These are phyloP conservation scores for Aspergillus felis DNA, from an alignment of 2,329 filamentous ascomycete species.

Conservation along the genomic window DNA sequence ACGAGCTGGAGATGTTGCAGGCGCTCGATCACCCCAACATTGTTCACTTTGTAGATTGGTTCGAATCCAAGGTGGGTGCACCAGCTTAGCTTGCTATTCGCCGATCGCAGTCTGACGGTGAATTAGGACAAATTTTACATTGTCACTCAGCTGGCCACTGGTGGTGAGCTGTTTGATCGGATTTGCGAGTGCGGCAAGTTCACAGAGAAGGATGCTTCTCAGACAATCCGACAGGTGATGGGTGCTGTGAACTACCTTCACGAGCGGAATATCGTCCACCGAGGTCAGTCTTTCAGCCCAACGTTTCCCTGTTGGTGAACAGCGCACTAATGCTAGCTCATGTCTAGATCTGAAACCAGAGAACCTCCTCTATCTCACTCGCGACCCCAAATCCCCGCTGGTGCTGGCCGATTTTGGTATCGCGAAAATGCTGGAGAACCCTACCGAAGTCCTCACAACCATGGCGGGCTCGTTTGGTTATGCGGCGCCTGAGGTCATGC, in stretches of 20 bases:
- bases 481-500: conserved; percentile 95
- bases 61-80: conserved; percentile 79
- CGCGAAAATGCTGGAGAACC: conserved; percentile 91
- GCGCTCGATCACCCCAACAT: conserved; percentile 90
- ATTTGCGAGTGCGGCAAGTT: conserved; percentile 98
- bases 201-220: conserved; percentile 94
- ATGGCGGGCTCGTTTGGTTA: conserved; percentile 99
- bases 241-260: conserved; percentile 93
- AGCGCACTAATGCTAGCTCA: conserved; percentile 3
- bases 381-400: conserved; percentile 71
- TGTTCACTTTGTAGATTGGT: conserved; percentile 97
- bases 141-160: conserved; percentile 91
- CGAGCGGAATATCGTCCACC: conserved; percentile 88
- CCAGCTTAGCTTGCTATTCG: background rate
- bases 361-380: conserved; percentile 89
- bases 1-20: conserved; percentile 92
- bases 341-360: conserved; percentile 87
- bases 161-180: conserved; percentile 93
- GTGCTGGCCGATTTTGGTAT: conserved; percentile 98
- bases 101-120: conserved; percentile 8
- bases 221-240: conserved; percentile 91
- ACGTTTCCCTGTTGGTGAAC: background rate
- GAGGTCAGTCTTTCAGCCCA: conserved; percentile 57
- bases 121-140: conserved; percentile 97
- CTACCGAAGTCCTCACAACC: conserved; percentile 87